phyloP scores from a whole-genome alignment of 2,329 filamentous ascomycete genomes.

The Chlorencoelia australis region DNA sequence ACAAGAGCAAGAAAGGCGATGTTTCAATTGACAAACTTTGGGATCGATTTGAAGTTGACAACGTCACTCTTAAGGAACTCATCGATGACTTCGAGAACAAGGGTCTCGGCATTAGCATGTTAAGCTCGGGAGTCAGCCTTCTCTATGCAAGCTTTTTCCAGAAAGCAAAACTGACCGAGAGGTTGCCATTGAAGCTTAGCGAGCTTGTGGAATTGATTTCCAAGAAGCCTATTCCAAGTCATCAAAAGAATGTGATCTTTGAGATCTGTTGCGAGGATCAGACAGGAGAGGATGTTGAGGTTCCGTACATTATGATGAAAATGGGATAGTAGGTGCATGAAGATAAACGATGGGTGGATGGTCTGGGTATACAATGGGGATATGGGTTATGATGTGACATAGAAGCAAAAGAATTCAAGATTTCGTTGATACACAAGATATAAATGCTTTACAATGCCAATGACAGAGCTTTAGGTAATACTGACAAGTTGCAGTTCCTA shows the following conservation, averaged over 20 bases:
- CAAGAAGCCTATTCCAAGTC: slow-evolving; percentile 81
- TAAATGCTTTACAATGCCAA: slow-evolving; percentile 3
- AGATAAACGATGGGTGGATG: too few species aligned
- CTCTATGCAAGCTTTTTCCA: slow-evolving; percentile 92
- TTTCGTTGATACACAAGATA: slow-evolving; percentile 4
- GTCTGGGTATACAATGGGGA: neutral
- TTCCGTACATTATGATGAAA: slow-evolving; percentile 92
- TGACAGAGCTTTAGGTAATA: too few species aligned
- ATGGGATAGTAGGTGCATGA: slow-evolving; percentile 17
- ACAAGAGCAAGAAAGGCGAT: slow-evolving; percentile 67
- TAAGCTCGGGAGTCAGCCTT: slow-evolving; percentile 93
- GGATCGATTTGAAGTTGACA: slow-evolving; percentile 88
- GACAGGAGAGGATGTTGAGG: slow-evolving; percentile 87
- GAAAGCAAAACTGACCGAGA: slow-evolving; percentile 65
- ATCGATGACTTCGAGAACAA: slow-evolving; percentile 66
- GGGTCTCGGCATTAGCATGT: slow-evolving; percentile 79
- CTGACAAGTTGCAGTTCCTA: too few species aligned
- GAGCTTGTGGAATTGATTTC: slow-evolving; percentile 79
- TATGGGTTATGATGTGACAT: slow-evolving; percentile 5
- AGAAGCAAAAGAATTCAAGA: too few species aligned
- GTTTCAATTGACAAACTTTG: slow-evolving; percentile 91
- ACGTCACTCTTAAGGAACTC: slow-evolving; percentile 79
- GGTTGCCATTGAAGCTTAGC: slow-evolving; percentile 74
- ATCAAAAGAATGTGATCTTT: slow-evolving; percentile 93
- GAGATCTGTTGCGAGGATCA: slow-evolving; percentile 89